Base-by-base conservation (phyloP, 2,329 filamentous ascomycete species). In the Pseudogymnoascus sp. region DNA sequence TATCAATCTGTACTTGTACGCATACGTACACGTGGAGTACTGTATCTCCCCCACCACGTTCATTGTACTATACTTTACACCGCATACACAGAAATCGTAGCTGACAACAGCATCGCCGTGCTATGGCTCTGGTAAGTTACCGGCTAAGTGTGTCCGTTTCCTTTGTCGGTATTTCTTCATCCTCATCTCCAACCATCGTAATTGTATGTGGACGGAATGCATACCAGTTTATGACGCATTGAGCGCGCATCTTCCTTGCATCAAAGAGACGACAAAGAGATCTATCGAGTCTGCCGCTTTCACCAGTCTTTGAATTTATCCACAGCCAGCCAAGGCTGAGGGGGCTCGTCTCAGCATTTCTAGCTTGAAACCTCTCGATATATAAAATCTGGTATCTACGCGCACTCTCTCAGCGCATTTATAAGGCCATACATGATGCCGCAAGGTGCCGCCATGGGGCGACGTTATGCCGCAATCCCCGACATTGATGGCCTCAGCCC, bases 401-500 rank as follows among this genome's bases (percentile, higher is more conserved):
- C 46, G 19, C n/a, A 22, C 8, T 19, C 38, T 16, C 3, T 31
- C 4, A 4, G 26, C n/a, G 14, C 11, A 12, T 53, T 4, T 53
- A 4, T 2, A 31, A 33, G 46, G 10, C 10, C 12, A 3, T 31
- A 33, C 46, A 56, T n/a, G 10, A 56, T 56, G 46, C 46, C 26
- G 8, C 26, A 56, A 33, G n/a, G 14, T 5, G 26, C 26, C 46
- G 26, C 26, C 46, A 1, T 56, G 14, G 46, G 10, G 46, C 46
- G 46, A 56, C 46, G 46, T 11, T 56, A 19, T 56, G 26, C 7
- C n/a, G 46, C 46, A 56, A 56, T 31, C 2, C 26, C 46, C 14
- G 56, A 65, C 31, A 22, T 64, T 16, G 53, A 26, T 22, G 62
- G 63, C 14, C 64, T 72, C 26, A 68, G 66, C 65, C 68, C 70